Conservation (phyloP, 2,329 filamentous ascomycete genomes). For the Erysiphe neolycopersici region DNA sequence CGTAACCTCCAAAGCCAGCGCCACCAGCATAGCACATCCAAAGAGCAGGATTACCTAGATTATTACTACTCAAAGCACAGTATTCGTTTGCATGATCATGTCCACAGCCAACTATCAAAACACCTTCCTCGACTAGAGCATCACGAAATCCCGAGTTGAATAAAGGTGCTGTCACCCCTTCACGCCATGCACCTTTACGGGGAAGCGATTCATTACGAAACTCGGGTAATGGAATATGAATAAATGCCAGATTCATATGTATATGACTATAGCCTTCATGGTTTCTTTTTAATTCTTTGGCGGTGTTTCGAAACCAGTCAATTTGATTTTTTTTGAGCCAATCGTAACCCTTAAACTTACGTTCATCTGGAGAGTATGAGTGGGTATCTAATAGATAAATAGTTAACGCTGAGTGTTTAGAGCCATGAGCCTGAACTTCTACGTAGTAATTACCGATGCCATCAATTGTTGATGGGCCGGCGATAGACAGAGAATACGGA, state of each 20-base stretch:
- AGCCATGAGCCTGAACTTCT: constrained; percentile 63
- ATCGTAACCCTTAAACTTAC: constrained; percentile 75
- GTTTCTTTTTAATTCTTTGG: constrained; percentile 43
- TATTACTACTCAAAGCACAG: constrained; percentile 36
- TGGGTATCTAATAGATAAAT: constrained; percentile 92
- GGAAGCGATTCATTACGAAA: constrained; percentile 37
- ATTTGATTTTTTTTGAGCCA: constrained; percentile 93
- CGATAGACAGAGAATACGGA: constrained; percentile 66
- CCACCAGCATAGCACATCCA: constrained; percentile 99
- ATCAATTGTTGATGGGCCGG: constrained; percentile 60
- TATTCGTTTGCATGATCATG: constrained; percentile 97
- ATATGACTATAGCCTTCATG: constrained; percentile 71
- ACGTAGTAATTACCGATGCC: constrained; percentile 90
- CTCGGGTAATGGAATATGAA: constrained; percentile 88
- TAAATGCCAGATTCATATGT: constrained; percentile 89
- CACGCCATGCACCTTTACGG: constrained; percentile 46
- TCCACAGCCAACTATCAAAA: constrained; percentile 72
- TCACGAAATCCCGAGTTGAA: constrained; percentile 89
- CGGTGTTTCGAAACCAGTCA: constrained; percentile 71
- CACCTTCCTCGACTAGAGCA: constrained; percentile 59
- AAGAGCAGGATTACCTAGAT: constrained; percentile 29
- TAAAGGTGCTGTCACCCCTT: constrained; percentile 61
- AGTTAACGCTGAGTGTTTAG: constrained; percentile 70
- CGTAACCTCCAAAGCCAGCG: constrained; percentile 81
- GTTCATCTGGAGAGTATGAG: constrained; percentile 70